A percentile compares a stretch with the other conserved stretches of the same genome.
Evolutionary conservation across 169 alveolate species (phyloP).

Genomic region (Neospora caninum): DNA sequence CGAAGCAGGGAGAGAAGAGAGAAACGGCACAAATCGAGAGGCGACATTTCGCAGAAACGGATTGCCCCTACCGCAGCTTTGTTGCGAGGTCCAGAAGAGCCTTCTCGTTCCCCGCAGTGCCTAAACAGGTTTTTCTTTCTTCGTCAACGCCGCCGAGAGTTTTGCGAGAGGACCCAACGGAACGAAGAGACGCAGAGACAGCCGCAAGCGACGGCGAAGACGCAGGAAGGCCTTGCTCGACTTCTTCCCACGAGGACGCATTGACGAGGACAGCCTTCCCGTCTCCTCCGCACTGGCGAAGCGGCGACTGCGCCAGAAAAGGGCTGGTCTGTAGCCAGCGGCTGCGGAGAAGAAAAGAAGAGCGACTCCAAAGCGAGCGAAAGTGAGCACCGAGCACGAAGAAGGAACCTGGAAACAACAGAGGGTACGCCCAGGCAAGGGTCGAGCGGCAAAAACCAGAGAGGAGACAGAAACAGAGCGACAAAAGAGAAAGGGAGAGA

Average conservation of each 20-base stretch:
- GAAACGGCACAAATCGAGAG: too few relatives aligned
- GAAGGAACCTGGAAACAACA: too few relatives aligned
- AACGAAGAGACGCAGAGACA: too few relatives aligned
- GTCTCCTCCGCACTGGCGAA: neutral
- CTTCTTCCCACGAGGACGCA: neutral
- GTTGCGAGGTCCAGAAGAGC: neutral
- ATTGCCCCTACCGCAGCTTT: neutral
- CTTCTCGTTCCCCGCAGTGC: neutral
- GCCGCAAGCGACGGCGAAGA: neutral
- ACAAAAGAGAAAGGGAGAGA: neutral
- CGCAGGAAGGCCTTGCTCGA: neutral
- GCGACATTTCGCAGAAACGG: too few relatives aligned
- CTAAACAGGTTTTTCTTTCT: neutral
- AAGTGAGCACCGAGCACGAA: too few relatives aligned
- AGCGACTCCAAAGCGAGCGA: too few relatives aligned
- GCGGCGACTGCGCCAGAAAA: neutral
- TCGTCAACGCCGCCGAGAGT: neutral
- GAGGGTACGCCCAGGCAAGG: too few relatives aligned
- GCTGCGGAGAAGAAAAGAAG: neutral
- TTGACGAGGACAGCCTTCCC: neutral
- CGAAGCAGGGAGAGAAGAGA: too few relatives aligned
- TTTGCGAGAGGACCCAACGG: neutral
- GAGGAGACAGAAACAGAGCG: too few relatives aligned
- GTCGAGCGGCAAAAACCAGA: too few relatives aligned
- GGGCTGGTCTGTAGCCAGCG: slow-evolving; percentile 40